These are phyloP conservation scores for Gilbertella persicaria DNA, from an alignment of 371 early-diverging fungal species.

Conservation along the genomic window DNA sequence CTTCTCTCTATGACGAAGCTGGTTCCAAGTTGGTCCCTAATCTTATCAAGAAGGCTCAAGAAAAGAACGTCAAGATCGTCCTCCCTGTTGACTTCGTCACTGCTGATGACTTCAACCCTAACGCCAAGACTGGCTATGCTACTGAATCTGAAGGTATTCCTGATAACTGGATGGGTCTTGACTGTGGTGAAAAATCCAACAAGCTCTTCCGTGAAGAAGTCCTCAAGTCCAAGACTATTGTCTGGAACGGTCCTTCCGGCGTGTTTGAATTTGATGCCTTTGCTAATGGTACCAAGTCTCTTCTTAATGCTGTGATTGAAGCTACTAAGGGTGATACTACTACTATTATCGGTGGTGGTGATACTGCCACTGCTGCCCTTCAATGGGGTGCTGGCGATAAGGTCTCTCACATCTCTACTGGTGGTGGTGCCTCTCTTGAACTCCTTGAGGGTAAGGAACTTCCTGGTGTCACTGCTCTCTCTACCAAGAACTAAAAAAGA, in stretches of 20 bases:
- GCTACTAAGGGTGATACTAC: slow-evolving; percentile 80
- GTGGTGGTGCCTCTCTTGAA: slow-evolving; percentile 97
- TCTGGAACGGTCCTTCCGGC: slow-evolving; percentile 99
- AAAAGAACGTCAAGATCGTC: slow-evolving; percentile 84
- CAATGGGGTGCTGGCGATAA: slow-evolving; percentile 83
- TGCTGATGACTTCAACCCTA: slow-evolving; percentile 82
- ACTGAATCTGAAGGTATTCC: slow-evolving; percentile 91
- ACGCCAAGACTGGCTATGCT: slow-evolving; percentile 82
- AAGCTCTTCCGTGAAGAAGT: slow-evolving; percentile 76
- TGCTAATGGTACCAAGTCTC: slow-evolving; percentile 83
- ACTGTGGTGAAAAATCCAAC: slow-evolving; percentile 89
- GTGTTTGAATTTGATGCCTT: slow-evolving; percentile 98
- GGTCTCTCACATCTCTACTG: slow-evolving; percentile 96
- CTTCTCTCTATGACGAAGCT: slow-evolving; percentile 88
- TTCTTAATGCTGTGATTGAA: slow-evolving; percentile 84
- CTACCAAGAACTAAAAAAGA: slow-evolving; percentile 46
- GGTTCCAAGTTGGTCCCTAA: slow-evolving; percentile 86
- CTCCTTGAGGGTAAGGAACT: slow-evolving; percentile 90
- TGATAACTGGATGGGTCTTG: slow-evolving; percentile 91
- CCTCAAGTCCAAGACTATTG: slow-evolving; percentile 83
- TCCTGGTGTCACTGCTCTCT: slow-evolving; percentile 92
- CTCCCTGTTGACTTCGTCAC: slow-evolving; percentile 93
- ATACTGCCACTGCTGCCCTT: slow-evolving; percentile 97
- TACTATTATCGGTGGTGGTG: slow-evolving; percentile 89
- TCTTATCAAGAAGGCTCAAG: slow-evolving; percentile 85